These are phyloP conservation scores for Podila clonocystis DNA, from an alignment of 192 early-diverging fungal species.

Conservation along the genomic window DNA sequence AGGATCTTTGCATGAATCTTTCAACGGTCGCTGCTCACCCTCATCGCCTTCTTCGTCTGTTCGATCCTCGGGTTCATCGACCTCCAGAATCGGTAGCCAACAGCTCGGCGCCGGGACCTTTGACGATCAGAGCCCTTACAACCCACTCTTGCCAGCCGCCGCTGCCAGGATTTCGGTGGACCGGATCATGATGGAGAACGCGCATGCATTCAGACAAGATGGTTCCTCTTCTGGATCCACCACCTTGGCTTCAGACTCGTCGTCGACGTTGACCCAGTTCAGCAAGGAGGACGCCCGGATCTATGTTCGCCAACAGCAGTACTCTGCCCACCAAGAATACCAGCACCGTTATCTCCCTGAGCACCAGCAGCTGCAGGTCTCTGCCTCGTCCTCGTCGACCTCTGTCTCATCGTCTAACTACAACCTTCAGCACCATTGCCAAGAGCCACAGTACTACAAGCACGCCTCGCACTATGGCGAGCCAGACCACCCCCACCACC, in stretches of 20 bases:
- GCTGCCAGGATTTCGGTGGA: slow-evolving; percentile 38
- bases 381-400: background rate
- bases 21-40: no score
- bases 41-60: no score
- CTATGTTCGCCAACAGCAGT: slow-evolving; percentile 3
- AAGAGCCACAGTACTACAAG: background rate
- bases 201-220: background rate
- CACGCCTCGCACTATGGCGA: background rate
- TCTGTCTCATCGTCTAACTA: background rate
- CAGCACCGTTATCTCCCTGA: slow-evolving; percentile 2
- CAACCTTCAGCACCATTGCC: background rate
- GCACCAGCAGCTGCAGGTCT: background rate
- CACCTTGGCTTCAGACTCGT: slow-evolving; percentile 8
- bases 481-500: slow-evolving; percentile 12
- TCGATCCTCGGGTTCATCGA: background rate
- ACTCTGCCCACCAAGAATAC: slow-evolving; percentile 4
- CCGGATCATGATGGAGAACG: slow-evolving; percentile 15
- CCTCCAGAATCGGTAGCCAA: background rate
- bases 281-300: background rate
- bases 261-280: background rate
- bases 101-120: background rate
- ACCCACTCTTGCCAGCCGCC: slow-evolving; percentile 24
- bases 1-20: no score
- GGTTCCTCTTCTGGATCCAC: background rate
- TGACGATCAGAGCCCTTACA: background rate